Base-by-base conservation (phyloP, 192 early-diverging fungal genomes). In the Spinellus fusiger region DNA sequence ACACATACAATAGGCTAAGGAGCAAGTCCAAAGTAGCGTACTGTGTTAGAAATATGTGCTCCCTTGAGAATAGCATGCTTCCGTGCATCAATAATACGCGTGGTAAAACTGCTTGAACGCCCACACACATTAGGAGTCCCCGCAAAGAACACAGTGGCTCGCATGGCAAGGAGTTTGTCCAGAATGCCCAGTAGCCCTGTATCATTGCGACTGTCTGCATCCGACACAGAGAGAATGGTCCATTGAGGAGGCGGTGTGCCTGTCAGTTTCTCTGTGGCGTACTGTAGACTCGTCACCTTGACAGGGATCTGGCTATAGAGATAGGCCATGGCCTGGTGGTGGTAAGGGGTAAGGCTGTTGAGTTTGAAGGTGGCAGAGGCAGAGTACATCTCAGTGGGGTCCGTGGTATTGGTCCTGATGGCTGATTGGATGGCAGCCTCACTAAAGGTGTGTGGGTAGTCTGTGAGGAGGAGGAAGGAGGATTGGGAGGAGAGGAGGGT, bases 141-240 rank as follows among this genome's bases (percentile, higher is more conserved):
- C 18, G 71, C 66, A 27, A 68, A 31, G 38, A 73, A 68, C 6
- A 40, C 38, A 29, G 49, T 16, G 23, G 66, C 65, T 18, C 58
- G 56, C 46, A 73, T 73, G 12, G 71, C 71, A 2, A 59, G 49
- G 13, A 73, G 26, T 49, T 73, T 73, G 33, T 73, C 71, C 4
- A 73, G n/a, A 18, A 73, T 73, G 1, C 71, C 71, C 0, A 65
- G 22, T 35, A 40, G 59, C 0, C 69, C 69, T 1, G 32, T 55
- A 31, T 71, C 69, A 5, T 60, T 25, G 2, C n/a, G 4, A 6
- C 40, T 18, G 7, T 59, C 50, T 20, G 8, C 9, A 22, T 38
- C 27, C 16, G 63, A 48, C 0, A 71, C 37, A 20, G 52, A 59
- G 1, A 71, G 9, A 12, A 65, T 32, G 8, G 64, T 65, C 69